Evolutionary conservation across 2,329 filamentous ascomycete species (phyloP), one percentile per base, ranked within the genome.

Genomic region (Aschersonia sp.): DNA sequence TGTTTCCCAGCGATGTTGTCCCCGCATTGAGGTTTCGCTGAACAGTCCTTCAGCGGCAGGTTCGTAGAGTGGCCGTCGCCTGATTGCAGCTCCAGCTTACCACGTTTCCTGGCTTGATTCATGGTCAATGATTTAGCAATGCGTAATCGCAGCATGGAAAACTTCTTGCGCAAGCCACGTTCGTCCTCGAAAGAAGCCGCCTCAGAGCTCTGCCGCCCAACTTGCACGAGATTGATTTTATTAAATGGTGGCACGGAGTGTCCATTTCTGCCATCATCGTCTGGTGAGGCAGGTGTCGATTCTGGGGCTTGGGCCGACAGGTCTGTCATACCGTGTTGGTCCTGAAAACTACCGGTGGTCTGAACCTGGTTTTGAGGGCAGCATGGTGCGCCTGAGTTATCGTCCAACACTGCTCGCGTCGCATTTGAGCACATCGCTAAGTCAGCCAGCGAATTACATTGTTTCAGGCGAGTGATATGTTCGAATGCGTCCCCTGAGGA

Each of bases 381-480:
- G 22, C 22, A 4, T 22, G 22, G 22, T 22, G 22, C 22, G 22
- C 2, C 4, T 22, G 22, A 8, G 35, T 8, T 12, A 2, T 8
- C 12, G 35, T 9, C 35, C 12, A 37, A 8, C 12, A 12, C 35
- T 37, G 35, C 35, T 37, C 35, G 35, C 35, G 12, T 37, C 35
- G 35, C 8, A 12, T 37, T 37, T 12, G 35, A 37, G 35, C 35
- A 37, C 11, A 55, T 45, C 7, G 53, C 52, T 31, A 65, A 47
- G 33, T 63, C 60, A 8, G 61, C 54, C 14, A 64, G 51, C 35
- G 63, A 61, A 44, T 58, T 62, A 53, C 55, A 59, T 45, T 62
- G 57, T 35, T 63, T 62, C 43, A 62, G 49, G n/a, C 55, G 55
- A 42, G 54, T 56, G 11, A 48, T 57, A 22, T 46, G 54, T 37